A percentile compares a stretch with the other conserved stretches of the same genome.
These are phyloP conservation scores for Nepenthes alata DNA, from an alignment of 179 eudicot species.

Conservation along the genomic window DNA sequence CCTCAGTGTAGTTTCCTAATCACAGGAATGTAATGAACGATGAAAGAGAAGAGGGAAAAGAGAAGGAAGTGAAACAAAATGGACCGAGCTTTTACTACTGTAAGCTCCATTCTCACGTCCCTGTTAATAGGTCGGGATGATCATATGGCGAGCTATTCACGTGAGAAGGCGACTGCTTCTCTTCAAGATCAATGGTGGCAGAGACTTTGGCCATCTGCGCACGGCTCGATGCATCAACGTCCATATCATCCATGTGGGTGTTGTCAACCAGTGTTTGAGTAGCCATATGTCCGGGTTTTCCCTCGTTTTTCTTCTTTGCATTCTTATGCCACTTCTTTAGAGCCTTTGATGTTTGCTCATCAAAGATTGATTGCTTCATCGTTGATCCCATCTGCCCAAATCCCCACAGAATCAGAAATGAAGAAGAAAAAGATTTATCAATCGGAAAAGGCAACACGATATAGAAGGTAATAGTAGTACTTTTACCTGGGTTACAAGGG, in stretches of 20 bases:
- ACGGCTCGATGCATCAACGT: not conserved
- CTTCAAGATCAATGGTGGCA: constrained; percentile 12
- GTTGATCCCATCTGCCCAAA: constrained; percentile 62
- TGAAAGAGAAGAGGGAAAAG: no score
- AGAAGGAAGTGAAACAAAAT: no score
- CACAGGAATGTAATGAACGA: no score
- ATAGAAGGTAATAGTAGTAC: not conserved
- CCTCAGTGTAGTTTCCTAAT: no score
- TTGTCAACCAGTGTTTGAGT: constrained; percentile 15
- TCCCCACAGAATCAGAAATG: constrained; percentile 1
- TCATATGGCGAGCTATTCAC: constrained; percentile 1
- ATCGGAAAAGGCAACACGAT: not conserved
- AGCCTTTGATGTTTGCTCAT: constrained; percentile 64
- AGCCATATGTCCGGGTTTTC: constrained; percentile 11
- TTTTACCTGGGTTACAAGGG: constrained; percentile 61
- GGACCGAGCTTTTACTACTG: no score
- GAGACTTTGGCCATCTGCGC: constrained; percentile 2
- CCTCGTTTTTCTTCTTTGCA: constrained; percentile 37
- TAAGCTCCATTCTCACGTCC: constrained; percentile 1
- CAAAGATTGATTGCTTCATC: constrained; percentile 62
- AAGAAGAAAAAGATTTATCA: not conserved
- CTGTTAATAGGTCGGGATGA: constrained; percentile 10
- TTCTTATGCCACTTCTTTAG: constrained; percentile 45
- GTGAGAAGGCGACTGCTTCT: not conserved
- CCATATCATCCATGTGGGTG: not conserved